These are phyloP conservation scores for Persicaria maculosa DNA, from an alignment of 148 eudicot species.

Conservation along the genomic window DNA sequence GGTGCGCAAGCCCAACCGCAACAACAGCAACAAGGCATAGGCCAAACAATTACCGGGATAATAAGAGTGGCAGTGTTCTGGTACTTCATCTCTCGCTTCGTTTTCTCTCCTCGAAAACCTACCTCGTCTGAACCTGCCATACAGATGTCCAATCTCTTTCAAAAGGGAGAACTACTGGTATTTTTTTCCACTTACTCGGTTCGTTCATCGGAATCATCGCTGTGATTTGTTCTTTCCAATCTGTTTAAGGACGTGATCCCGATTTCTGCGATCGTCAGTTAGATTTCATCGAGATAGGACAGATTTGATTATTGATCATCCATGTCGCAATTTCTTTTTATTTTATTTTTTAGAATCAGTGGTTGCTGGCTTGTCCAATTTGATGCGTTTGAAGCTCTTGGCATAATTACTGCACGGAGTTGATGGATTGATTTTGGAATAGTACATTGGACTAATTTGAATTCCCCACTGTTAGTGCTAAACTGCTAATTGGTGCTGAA, in stretches of 20 bases:
- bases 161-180: constrained; percentile 69
- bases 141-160: constrained; percentile 79
- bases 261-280: neutral
- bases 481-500: neutral
- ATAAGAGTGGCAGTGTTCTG: constrained; percentile 74
- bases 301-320: neutral
- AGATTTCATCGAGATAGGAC: neutral
- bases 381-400: neutral
- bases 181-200: constrained; percentile 12
- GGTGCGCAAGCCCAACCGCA: constrained; percentile 21
- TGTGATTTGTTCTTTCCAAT: neutral
- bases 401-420: neutral
- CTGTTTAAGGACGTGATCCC: neutral
- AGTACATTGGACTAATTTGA: neutral
- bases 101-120: constrained; percentile 47
- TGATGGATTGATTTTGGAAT: neutral
- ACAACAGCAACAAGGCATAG: constrained; percentile 32
- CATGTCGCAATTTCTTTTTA: neutral
- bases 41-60: constrained; percentile 57
- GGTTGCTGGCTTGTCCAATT: neutral
- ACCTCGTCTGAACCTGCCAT: constrained; percentile 41
- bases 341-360: neutral
- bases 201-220: neutral
- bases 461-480: neutral
- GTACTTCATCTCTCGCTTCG: constrained; percentile 89